Evolutionary conservation across 305 asterid genomes (phyloP).

Genomic region (Fraxinus dipetala): DNA sequence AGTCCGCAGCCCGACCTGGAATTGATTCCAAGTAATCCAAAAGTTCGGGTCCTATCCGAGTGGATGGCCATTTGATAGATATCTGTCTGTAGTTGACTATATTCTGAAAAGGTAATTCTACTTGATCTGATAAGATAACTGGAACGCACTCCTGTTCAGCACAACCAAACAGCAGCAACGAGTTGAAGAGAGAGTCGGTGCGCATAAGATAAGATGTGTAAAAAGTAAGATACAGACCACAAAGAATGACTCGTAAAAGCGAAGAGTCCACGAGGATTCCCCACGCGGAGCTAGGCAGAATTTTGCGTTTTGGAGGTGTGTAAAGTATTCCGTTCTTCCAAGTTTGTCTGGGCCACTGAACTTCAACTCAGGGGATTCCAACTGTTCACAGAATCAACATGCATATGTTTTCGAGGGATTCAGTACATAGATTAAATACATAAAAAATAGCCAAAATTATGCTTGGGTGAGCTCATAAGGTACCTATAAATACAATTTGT

Average conservation of each 20-base stretch:
- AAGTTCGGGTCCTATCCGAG: constrained; percentile 61
- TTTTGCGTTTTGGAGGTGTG: constrained; percentile 87
- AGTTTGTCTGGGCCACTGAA: constrained; percentile 89
- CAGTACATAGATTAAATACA: constrained; percentile 18
- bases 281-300: constrained; percentile 98
- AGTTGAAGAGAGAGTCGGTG: constrained; percentile 7
- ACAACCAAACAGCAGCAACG: constrained; percentile 21
- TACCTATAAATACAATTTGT: neutral
- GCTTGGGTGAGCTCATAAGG: neutral
- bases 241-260: constrained; percentile 92
- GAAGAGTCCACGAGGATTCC: constrained; percentile 98
- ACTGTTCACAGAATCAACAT: constrained; percentile 68
- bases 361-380: constrained; percentile 99
- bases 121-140: constrained; percentile 81
- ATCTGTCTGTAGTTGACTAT: constrained; percentile 66
- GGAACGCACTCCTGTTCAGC: constrained; percentile 86
- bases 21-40: constrained; percentile 81
- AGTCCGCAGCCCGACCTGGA: constrained; percentile 51
- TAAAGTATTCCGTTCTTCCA: constrained; percentile 74
- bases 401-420: constrained; percentile 34
- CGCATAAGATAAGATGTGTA: neutral
- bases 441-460: neutral
- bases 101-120: constrained; percentile 81
- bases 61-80: constrained; percentile 93
- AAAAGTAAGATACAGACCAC: constrained; percentile 56